Base-by-base conservation (phyloP, 495 filamentous ascomycete species). In the Podospora conica region DNA sequence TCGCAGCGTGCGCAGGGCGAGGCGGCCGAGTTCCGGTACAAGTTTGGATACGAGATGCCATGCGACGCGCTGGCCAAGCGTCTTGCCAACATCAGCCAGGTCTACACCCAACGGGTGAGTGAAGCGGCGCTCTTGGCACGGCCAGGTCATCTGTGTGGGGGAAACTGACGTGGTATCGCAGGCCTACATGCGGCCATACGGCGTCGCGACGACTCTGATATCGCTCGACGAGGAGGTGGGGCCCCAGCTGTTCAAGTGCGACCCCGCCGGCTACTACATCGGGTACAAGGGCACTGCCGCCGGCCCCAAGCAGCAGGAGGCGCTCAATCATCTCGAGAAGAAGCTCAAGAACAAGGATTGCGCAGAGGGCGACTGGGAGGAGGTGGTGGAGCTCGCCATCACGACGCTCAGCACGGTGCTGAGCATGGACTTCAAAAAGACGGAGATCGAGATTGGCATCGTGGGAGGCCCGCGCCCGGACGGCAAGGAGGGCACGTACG, bases 341-440 rank as follows among this genome's bases (percentile, higher is more conserved):
- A 97, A 96, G 86, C 87, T 98, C 80, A 98, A 98, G 87, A 96
- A 96, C 88, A 97, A 96, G 89, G 93, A 98, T 77, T 85, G 85
- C 73, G 95, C 95, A 28, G 87, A 91, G 9, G 95, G 95, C 66
- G 89, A 81, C 78, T 98, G 96, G 96, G 91, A 97, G 81, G 95
- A 98, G 66, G 95, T 98, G 40, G 94, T 98, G 64, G 95, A 98
- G 81, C 83, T 97, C 67, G 95, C 90, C 53, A 98, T 98, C 79
- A 88, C 92, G 18, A 90, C 95, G 11, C 79, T 98, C 75, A 96
- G 94, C 84, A 95, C 89, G 61, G 93, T 98, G 61, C 85, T 98
- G 62, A 96, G 92, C 76, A 96, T 98, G 71, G 95, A 98, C 79
- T 98, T 98, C 84, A 98, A 98, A 88, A 97, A 97, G 83, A 89